Percentiles rank a stretch among this genome's conserved stretches.
Conservation (phyloP, 441 rosid species). For the Rhodomyrtus psidioides region DNA sequence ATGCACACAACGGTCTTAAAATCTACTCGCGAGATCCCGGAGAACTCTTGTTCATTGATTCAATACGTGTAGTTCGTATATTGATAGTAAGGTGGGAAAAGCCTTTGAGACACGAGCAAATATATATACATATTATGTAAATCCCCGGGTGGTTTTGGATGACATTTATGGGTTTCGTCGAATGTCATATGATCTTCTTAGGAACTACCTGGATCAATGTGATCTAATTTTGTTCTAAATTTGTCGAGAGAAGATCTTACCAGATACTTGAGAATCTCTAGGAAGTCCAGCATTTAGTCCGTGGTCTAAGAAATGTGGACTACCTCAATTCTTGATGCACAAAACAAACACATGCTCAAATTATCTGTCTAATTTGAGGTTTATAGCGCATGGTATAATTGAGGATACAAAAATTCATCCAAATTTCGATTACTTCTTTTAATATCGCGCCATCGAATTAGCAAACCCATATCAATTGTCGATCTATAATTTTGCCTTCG, state of each 20-base stretch:
- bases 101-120: not conserved
- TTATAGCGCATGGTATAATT: too few species aligned
- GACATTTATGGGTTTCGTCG: not conserved
- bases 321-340: not conserved
- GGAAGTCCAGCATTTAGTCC: not conserved
- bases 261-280: not conserved
- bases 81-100: not conserved
- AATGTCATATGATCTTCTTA: not conserved
- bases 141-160: not conserved
- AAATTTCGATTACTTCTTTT: too few species aligned
- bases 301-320: not conserved
- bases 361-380: too few species aligned
- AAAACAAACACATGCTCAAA: too few species aligned
- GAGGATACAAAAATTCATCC: too few species aligned
- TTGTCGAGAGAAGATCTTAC: not conserved
- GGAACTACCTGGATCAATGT: not conserved
- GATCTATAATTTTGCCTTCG: not conserved
- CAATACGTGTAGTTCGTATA: not conserved
- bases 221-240: not conserved
- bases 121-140: not conserved
- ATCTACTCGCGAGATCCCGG: not conserved
- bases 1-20: rapidly evolving
- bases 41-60: not conserved
- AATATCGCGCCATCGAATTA: too few species aligned
- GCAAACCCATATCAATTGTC: not conserved